These are phyloP conservation scores for Fusarium siculi DNA, from an alignment of 2,329 filamentous ascomycete species.

Conservation along the genomic window DNA sequence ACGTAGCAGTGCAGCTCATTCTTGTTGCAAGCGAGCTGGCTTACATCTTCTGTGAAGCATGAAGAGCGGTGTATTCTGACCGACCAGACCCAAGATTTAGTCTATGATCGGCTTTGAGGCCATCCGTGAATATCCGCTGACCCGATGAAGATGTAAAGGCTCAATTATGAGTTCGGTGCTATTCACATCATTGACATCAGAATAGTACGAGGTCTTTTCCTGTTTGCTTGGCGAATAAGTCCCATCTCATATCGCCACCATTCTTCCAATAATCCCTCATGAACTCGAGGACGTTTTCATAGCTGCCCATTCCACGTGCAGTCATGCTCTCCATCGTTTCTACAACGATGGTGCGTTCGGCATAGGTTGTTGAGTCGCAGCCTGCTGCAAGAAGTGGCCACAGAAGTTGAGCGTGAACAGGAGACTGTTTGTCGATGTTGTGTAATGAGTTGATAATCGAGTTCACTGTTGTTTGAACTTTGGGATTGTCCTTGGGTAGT, in stretches of 20 bases:
- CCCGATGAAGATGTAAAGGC: neutral
- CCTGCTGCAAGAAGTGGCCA: slow-evolving; percentile 16
- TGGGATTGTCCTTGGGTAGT: neutral
- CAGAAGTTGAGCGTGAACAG: neutral
- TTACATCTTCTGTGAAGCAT: neutral
- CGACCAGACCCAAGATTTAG: neutral
- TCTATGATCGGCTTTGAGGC: neutral
- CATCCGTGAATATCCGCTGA: neutral
- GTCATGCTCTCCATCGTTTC: slow-evolving; percentile 9
- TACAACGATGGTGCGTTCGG: neutral
- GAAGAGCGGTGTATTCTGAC: neutral
- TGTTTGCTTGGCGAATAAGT: slow-evolving; percentile 10
- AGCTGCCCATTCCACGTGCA: slow-evolving; percentile 1
- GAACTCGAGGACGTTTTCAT: neutral
- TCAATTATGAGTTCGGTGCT: neutral
- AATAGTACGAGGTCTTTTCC: slow-evolving; percentile 10
- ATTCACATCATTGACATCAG: neutral
- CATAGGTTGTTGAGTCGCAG: neutral
- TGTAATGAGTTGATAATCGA: neutral
- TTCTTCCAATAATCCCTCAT: slow-evolving; percentile 18
- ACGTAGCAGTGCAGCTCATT: neutral
- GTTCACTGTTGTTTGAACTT: neutral
- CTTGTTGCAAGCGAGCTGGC: neutral
- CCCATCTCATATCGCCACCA: slow-evolving; percentile 2
- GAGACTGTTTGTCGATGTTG: neutral